phyloP scores from a whole-genome alignment of 2,329 filamentous ascomycete genomes.

The Phoma sp. region DNA sequence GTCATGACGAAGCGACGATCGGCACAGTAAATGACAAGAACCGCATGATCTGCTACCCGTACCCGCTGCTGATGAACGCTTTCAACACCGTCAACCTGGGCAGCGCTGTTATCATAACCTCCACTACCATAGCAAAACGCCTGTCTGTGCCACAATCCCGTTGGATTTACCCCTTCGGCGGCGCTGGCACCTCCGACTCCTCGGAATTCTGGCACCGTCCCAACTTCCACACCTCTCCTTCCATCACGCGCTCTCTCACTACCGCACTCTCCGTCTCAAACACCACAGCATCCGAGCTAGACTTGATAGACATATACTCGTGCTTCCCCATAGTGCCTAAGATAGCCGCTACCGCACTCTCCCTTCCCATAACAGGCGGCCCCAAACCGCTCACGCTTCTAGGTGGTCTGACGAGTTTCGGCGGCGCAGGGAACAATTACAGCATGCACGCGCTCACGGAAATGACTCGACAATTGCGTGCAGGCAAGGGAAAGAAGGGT shows the following conservation, averaged over 20 bases:
- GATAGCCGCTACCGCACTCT: constrained; percentile 67
- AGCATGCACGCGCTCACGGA: constrained; percentile 65
- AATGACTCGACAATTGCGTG: constrained; percentile 58
- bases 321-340: constrained; percentile 76
- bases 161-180: constrained; percentile 71
- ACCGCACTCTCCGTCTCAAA: constrained; percentile 59
- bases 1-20: constrained; percentile 60
- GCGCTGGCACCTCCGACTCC: constrained; percentile 67
- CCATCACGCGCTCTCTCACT: constrained; percentile 66
- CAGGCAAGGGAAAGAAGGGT: constrained; percentile 57
- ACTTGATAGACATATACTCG: constrained; percentile 70
- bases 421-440: constrained; percentile 75
- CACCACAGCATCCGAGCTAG: constrained; percentile 60
- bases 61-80: constrained; percentile 74
- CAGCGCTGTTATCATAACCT: constrained; percentile 67
- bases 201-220: constrained; percentile 69
- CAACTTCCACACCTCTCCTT: constrained; percentile 64
- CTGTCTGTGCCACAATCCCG: constrained; percentile 62
- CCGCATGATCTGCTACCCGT: constrained; percentile 73
- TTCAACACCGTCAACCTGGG: constrained; percentile 74
- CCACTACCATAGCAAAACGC: constrained; percentile 60
- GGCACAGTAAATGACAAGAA: constrained; percentile 64
- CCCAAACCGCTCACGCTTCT: constrained; percentile 66
- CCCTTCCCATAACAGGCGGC: constrained; percentile 55
- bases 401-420: constrained; percentile 72